Base-by-base conservation (phyloP, 805 yeast species). In the Candida alai region DNA sequence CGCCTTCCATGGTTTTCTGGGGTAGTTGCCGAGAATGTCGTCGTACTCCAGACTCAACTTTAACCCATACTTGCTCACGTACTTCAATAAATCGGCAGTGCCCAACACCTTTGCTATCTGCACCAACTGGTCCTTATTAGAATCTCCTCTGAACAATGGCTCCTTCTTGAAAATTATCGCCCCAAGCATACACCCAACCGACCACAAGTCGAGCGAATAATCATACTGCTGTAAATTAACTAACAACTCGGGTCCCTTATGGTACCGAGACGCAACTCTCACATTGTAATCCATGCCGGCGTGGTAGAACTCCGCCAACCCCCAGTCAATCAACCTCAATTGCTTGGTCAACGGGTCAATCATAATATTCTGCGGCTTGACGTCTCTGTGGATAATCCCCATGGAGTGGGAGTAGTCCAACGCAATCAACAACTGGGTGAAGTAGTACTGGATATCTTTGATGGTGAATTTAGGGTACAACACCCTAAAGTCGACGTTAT, bases 351-450 rank as follows among this genome's bases (percentile, higher is more conserved):
- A 64, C 36, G 85, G 96, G 58, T 89, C 96, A 47, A 89, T 89
- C 96, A 89, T 89, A 43, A 89, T 84, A 58, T 89, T 89, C 51
- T 89, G 95, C 8, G 97, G 97, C 59, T 89, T 89, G 36, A 89
- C 96, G 60, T 89, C 97, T 55, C 97, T 72, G 54, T 89, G 97
- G 79, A 89, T 88, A 41, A 89, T 86, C 15, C 97, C 97, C 87
- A 84, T 84, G 9, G 95, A 84, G 60, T 89, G 97, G 24, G 89
- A 80, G 56, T 76, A 89, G 54, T 89, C 95, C 46, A 89, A 68
- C 9, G 96, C 96, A 48, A 74, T 79, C 42, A 89, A 69, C 36
- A 88, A 66, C 58, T 86, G 86, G 42, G 75, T 77, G 73, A 88
- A 83, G 57, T 89, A 88, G 64, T 70, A 86, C 47, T 87, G 82